Percentiles rank a stretch among this genome's conserved stretches.
Evolutionary conservation across 2,329 filamentous ascomycete species (phyloP).

Genomic region (Mycocentrospora acerina): DNA sequence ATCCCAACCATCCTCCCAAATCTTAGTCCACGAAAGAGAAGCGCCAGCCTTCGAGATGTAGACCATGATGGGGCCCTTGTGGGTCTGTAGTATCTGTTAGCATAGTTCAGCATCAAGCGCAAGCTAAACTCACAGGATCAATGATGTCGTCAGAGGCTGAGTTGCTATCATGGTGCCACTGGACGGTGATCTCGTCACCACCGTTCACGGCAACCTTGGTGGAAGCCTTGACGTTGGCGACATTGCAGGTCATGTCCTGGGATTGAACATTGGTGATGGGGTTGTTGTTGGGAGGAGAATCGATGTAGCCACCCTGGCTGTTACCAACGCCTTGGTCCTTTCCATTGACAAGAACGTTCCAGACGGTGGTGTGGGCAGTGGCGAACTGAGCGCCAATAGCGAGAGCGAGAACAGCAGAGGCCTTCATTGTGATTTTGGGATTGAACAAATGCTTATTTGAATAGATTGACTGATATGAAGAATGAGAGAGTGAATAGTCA

Average conservation of each 20-base stretch:
- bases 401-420: constrained; percentile 29
- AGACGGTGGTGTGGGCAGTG: constrained; percentile 39
- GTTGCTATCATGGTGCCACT: constrained; percentile 56
- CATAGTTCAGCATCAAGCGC: too few species aligned
- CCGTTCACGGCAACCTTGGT: constrained; percentile 50
- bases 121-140: too few species aligned
- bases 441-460: constrained; percentile 5
- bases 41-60: constrained; percentile 50
- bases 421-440: constrained; percentile 32
- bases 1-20: constrained; percentile 42
- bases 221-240: constrained; percentile 33
- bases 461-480: constrained; percentile 9
- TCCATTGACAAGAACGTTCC: constrained; percentile 46
- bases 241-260: constrained; percentile 39
- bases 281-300: constrained; percentile 46
- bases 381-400: constrained; percentile 29
- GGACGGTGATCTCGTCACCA: constrained; percentile 50
- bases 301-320: constrained; percentile 50
- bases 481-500: constrained; percentile 7
- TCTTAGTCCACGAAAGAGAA: constrained; percentile 53
- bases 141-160: constrained; percentile 53
- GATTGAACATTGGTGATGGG: constrained; percentile 40
- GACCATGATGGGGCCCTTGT: constrained; percentile 55
- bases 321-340: constrained; percentile 36
- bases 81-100: too few species aligned